These are phyloP conservation scores for Chlamydomonas incerta DNA, from an alignment of 139 green algal species.

Conservation along the genomic window DNA sequence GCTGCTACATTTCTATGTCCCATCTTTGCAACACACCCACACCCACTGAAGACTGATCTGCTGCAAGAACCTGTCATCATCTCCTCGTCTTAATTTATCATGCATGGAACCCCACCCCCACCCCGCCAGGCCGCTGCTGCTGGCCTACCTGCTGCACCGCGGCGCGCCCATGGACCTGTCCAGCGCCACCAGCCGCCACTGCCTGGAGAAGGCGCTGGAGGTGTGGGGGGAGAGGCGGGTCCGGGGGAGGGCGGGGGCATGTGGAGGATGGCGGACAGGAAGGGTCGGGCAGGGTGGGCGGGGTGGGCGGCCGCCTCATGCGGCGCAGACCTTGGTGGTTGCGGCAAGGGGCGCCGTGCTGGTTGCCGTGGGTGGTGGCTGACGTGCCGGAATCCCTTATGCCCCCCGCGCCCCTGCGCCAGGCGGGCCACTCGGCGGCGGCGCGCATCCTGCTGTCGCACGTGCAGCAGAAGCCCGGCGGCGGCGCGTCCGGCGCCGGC, in stretches of 20 bases:
- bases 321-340: too few species aligned
- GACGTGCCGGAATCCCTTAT: not conserved
- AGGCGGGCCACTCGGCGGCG: slow-evolving; percentile 33
- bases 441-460: slow-evolving; percentile 39
- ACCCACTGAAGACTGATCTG: too few species aligned
- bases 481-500: not conserved
- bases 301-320: too few species aligned
- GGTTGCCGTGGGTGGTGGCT: not conserved
- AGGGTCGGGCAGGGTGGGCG: too few species aligned
- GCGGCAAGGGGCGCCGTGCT: too few species aligned
- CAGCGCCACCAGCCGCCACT: slow-evolving; percentile 20
- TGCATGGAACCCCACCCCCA: too few species aligned
- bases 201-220: slow-evolving; percentile 40
- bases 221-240: not conserved
- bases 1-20: too few species aligned
- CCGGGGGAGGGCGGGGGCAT: too few species aligned
- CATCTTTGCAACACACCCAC: too few species aligned
- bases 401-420: not conserved
- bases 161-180: slow-evolving; percentile 36
- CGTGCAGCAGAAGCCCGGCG: slow-evolving; percentile 23
- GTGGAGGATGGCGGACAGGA: too few species aligned
- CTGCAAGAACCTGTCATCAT: too few species aligned
- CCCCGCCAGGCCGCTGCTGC: slow-evolving; percentile 14
- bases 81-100: too few species aligned
- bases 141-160: slow-evolving; percentile 40